These are phyloP conservation scores for Salix purpurea DNA, from an alignment of 345 rosid species.

Conservation along the genomic window DNA sequence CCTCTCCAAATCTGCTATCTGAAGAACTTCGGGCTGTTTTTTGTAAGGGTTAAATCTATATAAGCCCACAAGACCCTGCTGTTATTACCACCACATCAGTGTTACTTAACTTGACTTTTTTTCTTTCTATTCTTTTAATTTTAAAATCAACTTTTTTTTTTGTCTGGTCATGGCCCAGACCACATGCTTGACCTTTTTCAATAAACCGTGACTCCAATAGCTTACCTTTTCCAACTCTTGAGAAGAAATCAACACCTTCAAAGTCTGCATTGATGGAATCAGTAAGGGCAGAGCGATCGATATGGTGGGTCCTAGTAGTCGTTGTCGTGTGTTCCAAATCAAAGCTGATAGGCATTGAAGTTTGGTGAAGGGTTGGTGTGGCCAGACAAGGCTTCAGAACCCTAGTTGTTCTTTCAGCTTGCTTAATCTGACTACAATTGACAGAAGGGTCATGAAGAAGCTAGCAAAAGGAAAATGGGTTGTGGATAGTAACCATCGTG, in stretches of 20 bases:
- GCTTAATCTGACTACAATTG: not conserved
- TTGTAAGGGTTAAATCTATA: too few relatives aligned
- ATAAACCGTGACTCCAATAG: too few relatives aligned
- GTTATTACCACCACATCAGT: too few relatives aligned
- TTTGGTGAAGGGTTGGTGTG: slow-evolving; percentile 5
- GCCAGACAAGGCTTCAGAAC: not conserved
- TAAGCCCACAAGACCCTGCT: too few relatives aligned
- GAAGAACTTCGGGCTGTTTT: too few relatives aligned
- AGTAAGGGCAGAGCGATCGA: not conserved
- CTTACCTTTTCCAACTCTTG: not conserved
- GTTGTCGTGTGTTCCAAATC: slow-evolving; percentile 1
- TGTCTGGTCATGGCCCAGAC: not conserved
- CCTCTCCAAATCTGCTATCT: too few relatives aligned
- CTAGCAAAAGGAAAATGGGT: not conserved
- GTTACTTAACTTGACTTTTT: too few relatives aligned
- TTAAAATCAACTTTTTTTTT: too few relatives aligned
- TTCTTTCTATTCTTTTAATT: too few relatives aligned
- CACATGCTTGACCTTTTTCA: not conserved
- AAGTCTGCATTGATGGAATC: not conserved
- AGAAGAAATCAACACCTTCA: not conserved
- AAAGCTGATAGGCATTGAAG: slow-evolving; percentile 16
- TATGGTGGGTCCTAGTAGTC: not conserved
- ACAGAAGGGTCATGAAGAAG: not conserved
- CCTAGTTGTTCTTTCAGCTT: not conserved
- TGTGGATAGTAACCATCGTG: not conserved